Evolutionary conservation across 192 early-diverging fungal species (phyloP), one percentile per base, ranked within the genome.

Genomic region (Coemansia sp.): DNA sequence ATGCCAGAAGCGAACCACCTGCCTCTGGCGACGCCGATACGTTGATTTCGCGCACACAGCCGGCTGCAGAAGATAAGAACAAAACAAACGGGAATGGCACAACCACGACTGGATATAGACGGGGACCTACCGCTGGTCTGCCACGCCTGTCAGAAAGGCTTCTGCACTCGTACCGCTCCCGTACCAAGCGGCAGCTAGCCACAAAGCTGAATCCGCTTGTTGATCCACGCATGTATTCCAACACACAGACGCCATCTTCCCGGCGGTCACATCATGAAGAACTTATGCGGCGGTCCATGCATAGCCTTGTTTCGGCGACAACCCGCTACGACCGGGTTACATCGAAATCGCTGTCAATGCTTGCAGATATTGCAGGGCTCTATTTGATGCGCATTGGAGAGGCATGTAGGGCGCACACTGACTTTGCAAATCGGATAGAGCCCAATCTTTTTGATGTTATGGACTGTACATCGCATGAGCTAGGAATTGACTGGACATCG

Each of bases 371-470:
- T 53, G 74, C 75, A 16, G 74, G 79, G 51, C 40, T 76, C 44
- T 82, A 82, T 44, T 12, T 82, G 64, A 40, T 71, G 71, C 75
- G 79, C 14, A 66, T 82, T 25, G 79, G 79, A 14, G 79, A 82
- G 46, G 71, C 79, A 13, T 77, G 74, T 22, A 66, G 69, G 41
- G 68, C 79, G 41, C 79, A 68, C 32, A 71, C 79, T 9, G 79
- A 82, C 38, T 39, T 82, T 50, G 79, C 79, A 6, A 68, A 60
- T 12, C 67, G 79, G 17, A 68, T 72, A 12, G 70, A 82, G 17
- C 79, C 79, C 10, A 82, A 74, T 22, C 41, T 77, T 5, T 66
- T 48, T 22, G 79, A 82, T 25, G 48, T 82, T 13, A 22, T 68
- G 17, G 75, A 74, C 16, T 38, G 65, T 10, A 73, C 64, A n/a